Percentiles rank a stretch among this genome's conserved stretches.
These are phyloP conservation scores for Zarea fungicola DNA, from an alignment of 2,329 filamentous ascomycete genomes.

Conservation along the genomic window DNA sequence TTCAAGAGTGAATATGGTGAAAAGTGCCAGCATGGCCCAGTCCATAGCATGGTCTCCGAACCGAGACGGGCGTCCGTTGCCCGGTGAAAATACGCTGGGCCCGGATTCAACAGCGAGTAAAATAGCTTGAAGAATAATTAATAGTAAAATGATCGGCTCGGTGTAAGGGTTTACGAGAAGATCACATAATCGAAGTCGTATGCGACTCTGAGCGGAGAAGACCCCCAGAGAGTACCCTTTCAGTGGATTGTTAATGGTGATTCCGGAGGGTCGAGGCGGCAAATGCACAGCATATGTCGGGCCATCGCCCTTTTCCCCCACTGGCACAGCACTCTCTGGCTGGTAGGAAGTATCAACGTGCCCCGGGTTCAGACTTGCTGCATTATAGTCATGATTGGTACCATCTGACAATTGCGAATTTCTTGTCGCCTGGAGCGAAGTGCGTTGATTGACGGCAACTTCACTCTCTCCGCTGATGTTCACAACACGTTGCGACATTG, in stretches of 20 bases:
- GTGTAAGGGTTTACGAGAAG: conserved; percentile 79
- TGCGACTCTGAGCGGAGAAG: conserved; percentile 69
- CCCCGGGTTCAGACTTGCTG: conserved; percentile 27
- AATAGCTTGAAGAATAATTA: conserved; percentile 85
- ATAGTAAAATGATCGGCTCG: conserved; percentile 77
- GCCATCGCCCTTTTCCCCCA: conserved; percentile 39
- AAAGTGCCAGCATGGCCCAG: conserved; percentile 75
- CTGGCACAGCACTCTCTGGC: conserved; percentile 40
- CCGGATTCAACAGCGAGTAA: conserved; percentile 82
- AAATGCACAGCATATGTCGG: conserved; percentile 18
- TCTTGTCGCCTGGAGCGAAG: conserved; percentile 52
- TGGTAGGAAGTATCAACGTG: conserved; percentile 47
- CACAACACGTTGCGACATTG: conserved; percentile 95
- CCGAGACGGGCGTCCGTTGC: conserved; percentile 51
- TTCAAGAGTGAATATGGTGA: conserved; percentile 86
- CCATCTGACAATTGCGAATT: conserved; percentile 30
- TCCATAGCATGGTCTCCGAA: conserved; percentile 71
- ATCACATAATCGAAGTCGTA: conserved; percentile 73
- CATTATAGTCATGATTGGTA: conserved; percentile 26
- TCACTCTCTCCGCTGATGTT: conserved; percentile 94
- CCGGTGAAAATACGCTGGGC: conserved; percentile 60
- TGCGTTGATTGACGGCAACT: conserved; percentile 62
- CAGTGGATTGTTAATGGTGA: conserved; percentile 60
- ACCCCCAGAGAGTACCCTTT: conserved; percentile 82
- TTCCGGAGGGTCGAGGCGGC: conserved; percentile 16